Conservation (phyloP, 2,329 filamentous ascomycete species). For the Trichoderma semiorbis region DNA sequence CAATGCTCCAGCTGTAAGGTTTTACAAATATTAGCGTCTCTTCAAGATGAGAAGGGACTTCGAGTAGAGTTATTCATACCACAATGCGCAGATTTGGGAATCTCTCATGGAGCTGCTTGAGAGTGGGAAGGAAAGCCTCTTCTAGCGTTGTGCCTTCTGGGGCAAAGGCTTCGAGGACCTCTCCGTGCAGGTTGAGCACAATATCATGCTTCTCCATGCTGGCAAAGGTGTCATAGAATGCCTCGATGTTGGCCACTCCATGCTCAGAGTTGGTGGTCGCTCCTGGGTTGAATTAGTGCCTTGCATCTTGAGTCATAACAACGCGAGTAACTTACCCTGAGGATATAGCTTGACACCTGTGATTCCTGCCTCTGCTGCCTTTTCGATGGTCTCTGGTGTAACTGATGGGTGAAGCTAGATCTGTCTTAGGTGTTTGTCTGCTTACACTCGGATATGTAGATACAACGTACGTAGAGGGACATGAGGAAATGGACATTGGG, state of each 20-base stretch:
- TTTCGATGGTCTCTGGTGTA: conserved; percentile 65
- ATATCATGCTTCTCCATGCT: conserved; percentile 77
- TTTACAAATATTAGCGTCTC: neutral
- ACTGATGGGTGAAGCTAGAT: conserved; percentile 54
- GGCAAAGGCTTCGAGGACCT: conserved; percentile 56
- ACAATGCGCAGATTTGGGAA: conserved; percentile 72
- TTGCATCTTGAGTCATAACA: neutral
- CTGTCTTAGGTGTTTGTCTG: neutral
- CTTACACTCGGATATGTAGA: neutral
- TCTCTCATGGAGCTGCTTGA: conserved; percentile 65
- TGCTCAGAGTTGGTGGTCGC: conserved; percentile 65
- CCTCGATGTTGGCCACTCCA: conserved; percentile 66
- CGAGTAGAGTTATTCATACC: conserved; percentile 21
- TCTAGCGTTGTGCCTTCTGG: conserved; percentile 46
- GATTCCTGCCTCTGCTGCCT: conserved; percentile 71
- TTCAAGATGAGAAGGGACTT: neutral
- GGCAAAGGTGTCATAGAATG: conserved; percentile 76
- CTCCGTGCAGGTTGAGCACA: conserved; percentile 91
- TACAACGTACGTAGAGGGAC: conserved; percentile 58
- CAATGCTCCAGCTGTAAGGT: conserved; percentile 67
- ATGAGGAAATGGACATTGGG: conserved; percentile 67
- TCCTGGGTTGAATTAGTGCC: conserved; percentile 34
- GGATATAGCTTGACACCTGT: conserved; percentile 70
- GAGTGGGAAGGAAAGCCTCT: conserved; percentile 71
- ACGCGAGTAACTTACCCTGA: conserved; percentile 31